Evolutionary conservation across 345 rosid genomes (phyloP).

Genomic region (Brassica nigra): DNA sequence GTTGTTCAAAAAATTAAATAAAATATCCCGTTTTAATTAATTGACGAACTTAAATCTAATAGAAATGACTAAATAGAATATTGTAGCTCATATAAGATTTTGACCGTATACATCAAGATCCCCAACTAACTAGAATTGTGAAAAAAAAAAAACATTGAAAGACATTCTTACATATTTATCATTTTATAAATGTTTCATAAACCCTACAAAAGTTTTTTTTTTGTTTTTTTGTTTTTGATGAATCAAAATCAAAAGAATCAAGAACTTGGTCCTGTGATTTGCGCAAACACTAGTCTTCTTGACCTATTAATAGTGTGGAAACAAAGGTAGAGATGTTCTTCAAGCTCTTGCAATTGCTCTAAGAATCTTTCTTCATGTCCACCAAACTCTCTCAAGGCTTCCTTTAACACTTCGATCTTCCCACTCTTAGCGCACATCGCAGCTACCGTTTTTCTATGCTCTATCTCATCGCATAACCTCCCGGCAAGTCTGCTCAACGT

Average conservation of each 20-base stretch:
- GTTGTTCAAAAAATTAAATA: no score
- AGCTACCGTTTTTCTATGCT: conserved; percentile 59
- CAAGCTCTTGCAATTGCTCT: conserved; percentile 81
- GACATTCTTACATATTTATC: background rate
- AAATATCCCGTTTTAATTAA: background rate
- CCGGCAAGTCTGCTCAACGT: conserved; percentile 61
- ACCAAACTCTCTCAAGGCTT: conserved; percentile 60
- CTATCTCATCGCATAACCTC: conserved; percentile 68
- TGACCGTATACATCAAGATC: background rate
- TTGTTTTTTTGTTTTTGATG: background rate
- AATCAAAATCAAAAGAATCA: conserved; percentile 35
- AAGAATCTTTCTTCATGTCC: conserved; percentile 50
- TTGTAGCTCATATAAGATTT: background rate
- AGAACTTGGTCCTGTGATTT: conserved; percentile 41
- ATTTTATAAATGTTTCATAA: conserved; percentile 1
- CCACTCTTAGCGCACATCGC: conserved; percentile 53
- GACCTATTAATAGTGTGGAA: conserved; percentile 76
- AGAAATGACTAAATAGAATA: background rate
- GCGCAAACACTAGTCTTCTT: conserved; percentile 62
- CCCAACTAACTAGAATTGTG: background rate
- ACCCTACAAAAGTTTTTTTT: conserved; percentile 16
- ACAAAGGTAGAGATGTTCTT: conserved; percentile 66
- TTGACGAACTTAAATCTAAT: background rate
- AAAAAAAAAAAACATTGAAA: background rate
- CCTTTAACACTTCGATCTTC: conserved; percentile 56